A percentile compares a stretch with the other conserved stretches of the same genome.
These are phyloP conservation scores for Glycyrrhiza uralensis DNA, from an alignment of 306 rosid genomes.

Conservation along the genomic window DNA sequence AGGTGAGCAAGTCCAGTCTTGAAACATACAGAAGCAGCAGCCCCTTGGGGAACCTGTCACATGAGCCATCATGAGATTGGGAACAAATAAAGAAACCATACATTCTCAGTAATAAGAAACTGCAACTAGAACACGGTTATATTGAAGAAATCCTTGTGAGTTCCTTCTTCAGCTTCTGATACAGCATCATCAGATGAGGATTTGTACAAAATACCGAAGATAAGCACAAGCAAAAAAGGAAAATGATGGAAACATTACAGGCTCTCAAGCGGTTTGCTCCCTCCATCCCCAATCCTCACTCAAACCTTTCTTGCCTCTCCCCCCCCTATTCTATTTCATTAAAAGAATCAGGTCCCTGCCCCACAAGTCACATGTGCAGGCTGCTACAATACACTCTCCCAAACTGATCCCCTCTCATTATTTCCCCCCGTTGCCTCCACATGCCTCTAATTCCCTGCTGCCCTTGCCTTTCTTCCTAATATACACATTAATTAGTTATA, in stretches of 20 bases:
- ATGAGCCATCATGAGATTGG: conserved; percentile 30
- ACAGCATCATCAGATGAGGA: background rate
- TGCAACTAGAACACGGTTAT: conserved; percentile 18
- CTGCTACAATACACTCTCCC: background rate
- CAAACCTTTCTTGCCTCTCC: background rate
- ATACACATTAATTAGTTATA: background rate
- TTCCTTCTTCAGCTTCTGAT: background rate
- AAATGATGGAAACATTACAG: background rate
- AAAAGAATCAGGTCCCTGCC: background rate
- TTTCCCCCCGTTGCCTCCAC: too few relatives aligned
- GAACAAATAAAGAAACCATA: conserved; percentile 1
- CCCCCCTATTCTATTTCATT: background rate
- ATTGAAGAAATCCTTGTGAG: background rate
- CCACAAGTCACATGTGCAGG: background rate
- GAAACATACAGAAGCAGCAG: conserved; percentile 83
- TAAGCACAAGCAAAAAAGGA: background rate
- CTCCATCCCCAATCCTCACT: background rate
- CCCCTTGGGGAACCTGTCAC: conserved; percentile 92
- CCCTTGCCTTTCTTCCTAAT: background rate
- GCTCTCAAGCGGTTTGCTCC: background rate
- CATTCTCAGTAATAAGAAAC: conserved; percentile 8
- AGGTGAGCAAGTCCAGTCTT: conserved; percentile 96
- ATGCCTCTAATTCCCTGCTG: background rate
- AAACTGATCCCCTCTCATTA: conserved; percentile 1
- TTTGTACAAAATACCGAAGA: conserved; percentile 3